A percentile compares a stretch with the other conserved stretches of the same genome.
Conservation (phyloP, 2,329 filamentous ascomycete genomes). For the Fusarium scirpi region DNA sequence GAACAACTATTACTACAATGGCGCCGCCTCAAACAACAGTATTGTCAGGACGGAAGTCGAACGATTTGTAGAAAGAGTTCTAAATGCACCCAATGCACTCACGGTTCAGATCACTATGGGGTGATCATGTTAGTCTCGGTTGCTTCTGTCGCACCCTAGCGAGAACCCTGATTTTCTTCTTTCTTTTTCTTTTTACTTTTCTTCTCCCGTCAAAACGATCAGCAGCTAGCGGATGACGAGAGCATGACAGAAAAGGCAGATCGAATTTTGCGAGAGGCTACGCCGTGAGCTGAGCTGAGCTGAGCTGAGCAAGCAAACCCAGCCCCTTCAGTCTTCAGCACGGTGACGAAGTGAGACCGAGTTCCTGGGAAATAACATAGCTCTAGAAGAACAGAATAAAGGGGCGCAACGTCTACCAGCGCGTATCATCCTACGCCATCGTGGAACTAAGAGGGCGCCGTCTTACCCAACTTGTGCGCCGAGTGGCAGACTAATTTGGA, state of each 20-base stretch:
- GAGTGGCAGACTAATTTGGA: slow-evolving; percentile 37
- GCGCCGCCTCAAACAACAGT: slow-evolving; percentile 24
- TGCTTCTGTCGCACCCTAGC: neutral
- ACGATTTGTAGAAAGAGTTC: neutral
- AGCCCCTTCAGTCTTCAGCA: neutral
- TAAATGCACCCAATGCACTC: neutral
- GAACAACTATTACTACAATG: slow-evolving; percentile 7
- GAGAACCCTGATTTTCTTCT: slow-evolving; percentile 11
- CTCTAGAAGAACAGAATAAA: slow-evolving; percentile 39
- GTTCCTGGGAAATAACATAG: slow-evolving; percentile 25
- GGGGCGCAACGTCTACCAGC: slow-evolving; percentile 35
- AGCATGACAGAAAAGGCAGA: slow-evolving; percentile 24
- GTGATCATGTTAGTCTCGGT: neutral
- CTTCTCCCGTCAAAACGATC: slow-evolving; percentile 6
- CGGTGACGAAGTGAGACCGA: slow-evolving; percentile 15
- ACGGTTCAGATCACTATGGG: neutral
- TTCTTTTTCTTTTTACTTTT: neutral
- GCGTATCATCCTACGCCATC: slow-evolving; percentile 30
- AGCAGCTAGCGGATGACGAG: slow-evolving; percentile 29
- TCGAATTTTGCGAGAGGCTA: slow-evolving; percentile 17
- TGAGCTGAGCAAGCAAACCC: slow-evolving; percentile 31
- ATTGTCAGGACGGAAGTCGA: neutral
- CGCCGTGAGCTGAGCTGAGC: slow-evolving; percentile 21
- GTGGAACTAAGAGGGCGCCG: slow-evolving; percentile 26
- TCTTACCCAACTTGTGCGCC: slow-evolving; percentile 31